These are phyloP conservation scores for Acacia confusa DNA, from an alignment of 306 rosid species.

Conservation along the genomic window DNA sequence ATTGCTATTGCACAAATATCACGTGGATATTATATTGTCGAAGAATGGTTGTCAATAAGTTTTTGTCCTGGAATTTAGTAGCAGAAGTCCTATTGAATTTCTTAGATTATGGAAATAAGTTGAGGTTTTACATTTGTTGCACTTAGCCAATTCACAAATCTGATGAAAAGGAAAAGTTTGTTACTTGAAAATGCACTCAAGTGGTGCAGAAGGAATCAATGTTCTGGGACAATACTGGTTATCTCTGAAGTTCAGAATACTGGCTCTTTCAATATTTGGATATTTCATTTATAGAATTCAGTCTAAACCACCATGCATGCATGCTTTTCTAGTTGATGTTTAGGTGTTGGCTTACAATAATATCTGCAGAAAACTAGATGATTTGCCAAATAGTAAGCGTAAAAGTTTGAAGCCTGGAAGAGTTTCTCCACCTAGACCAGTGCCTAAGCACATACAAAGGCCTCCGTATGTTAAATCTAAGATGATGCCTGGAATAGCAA, in stretches of 20 bases:
- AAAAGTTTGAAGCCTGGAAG: conserved; percentile 77
- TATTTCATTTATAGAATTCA: neutral
- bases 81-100: conserved; percentile 12
- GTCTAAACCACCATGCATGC: neutral
- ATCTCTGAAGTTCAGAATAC: neutral
- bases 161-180: neutral
- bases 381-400: conserved; percentile 50
- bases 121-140: neutral
- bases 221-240: neutral
- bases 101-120: neutral
- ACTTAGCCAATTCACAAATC: neutral
- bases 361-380: conserved; percentile 59
- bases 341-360: conserved; percentile 24
- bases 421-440: conserved; percentile 71
- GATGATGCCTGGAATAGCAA: conserved; percentile 65
- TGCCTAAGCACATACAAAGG: conserved; percentile 62
- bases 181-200: neutral
- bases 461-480: conserved; percentile 81
- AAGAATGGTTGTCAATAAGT: neutral
- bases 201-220: neutral
- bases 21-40: neutral
- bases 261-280: neutral
- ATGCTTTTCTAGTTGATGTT: neutral
- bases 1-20: neutral
- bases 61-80: neutral